Percentiles rank a stretch among this genome's conserved stretches.
phyloP scores from a whole-genome alignment of 148 eudicot species.

The Dianthus caryophyllus region DNA sequence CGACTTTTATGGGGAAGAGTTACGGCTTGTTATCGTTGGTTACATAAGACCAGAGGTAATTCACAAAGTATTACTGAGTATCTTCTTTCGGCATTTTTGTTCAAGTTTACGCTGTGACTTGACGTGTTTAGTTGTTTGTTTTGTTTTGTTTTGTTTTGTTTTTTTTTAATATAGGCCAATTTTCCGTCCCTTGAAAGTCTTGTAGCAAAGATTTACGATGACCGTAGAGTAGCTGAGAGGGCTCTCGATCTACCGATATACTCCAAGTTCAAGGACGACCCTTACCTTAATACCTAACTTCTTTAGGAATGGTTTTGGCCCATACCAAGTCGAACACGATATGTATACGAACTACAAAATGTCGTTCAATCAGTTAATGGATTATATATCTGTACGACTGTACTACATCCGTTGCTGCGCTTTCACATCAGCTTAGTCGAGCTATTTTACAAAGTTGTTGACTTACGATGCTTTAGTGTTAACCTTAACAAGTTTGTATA shows the following conservation, averaged over 20 bases:
- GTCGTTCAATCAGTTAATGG: no score
- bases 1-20: slow-evolving; percentile 88
- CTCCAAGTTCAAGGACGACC: slow-evolving; percentile 50
- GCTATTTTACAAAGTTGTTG: no score
- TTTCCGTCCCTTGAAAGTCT: slow-evolving; percentile 66
- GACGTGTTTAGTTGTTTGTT: no score
- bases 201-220: slow-evolving; percentile 66
- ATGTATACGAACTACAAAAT: no score
- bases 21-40: slow-evolving; percentile 75
- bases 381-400: no score
- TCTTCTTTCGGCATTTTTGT: not conserved
- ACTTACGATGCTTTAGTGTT: no score
- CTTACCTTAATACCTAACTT: slow-evolving; percentile 34
- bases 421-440: no score
- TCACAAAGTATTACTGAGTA: not conserved
- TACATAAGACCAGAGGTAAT: slow-evolving; percentile 88
- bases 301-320: not conserved
- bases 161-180: slow-evolving; percentile 44
- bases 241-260: slow-evolving; percentile 80
- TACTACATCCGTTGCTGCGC: no score
- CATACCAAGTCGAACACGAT: not conserved
- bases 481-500: no score
- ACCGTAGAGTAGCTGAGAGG: slow-evolving; percentile 56
- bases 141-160: no score
- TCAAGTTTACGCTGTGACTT: no score